Base-by-base conservation (phyloP, 371 early-diverging fungal species). In the Capillidium rhysosporum region DNA sequence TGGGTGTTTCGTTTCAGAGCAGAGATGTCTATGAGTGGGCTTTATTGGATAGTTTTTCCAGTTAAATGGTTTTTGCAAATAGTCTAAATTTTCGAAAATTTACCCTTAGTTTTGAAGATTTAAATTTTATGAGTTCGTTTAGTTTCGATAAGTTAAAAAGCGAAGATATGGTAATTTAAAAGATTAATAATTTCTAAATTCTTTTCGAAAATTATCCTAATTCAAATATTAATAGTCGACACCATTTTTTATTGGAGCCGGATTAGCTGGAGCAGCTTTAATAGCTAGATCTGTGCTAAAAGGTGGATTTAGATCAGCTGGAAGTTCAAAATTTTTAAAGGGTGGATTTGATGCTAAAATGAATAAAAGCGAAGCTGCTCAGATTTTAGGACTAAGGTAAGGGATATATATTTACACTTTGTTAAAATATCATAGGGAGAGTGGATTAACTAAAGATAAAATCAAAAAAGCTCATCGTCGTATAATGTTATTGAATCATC, bases 401-500 rank as follows among this genome's bases (percentile, higher is more conserved):
- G 57, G 8, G 4, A 18, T 49, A 8, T 40, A 54, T 40, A 18
- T 16, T 4, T 18, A 9, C 20, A 16, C n/a, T 29, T 52, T 14
- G 30, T 1, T 34, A 55, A 43, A 29, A 31, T 18, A 30, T 46
- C 20, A 14, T 63, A 80, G 86, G 59, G 91, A 90, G 64, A 68
- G 73, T 49, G 79, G 78, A 47, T 65, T 77, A 28, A 78, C 78
- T 8, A 71, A 72, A 54, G 74, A 81, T 38, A 86, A 85, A 65
- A 70, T 98, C 29, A 91, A 94, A 69, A 86, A 91, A 62, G 89
- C 91, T 12, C 98, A 98, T 61, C 78, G 94, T 51, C 67, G 82
- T 20, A 84, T 98, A 61, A 94, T 98, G 92, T 70, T 92, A 61
- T 67, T 84, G 46, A 98, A 98, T 73, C 98, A 98, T 68, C 98